phyloP scores from a whole-genome alignment of 108 stramenopile genomes.

The Cyclostephanos invisitatus region DNA sequence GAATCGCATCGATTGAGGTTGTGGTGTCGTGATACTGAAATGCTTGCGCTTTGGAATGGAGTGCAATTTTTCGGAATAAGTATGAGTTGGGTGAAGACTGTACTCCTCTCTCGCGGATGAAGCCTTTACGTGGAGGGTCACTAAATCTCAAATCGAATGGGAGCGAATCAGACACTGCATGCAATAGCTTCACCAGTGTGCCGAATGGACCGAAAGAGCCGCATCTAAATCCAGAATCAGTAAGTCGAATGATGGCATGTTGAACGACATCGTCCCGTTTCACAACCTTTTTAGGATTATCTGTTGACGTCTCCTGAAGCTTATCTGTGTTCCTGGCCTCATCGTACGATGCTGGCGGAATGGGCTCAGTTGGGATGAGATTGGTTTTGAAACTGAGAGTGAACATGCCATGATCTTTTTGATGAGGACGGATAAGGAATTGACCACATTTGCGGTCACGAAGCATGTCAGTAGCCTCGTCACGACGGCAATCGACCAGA shows the following conservation, averaged over 20 bases:
- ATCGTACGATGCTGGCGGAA: slow-evolving; percentile 27
- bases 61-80: slow-evolving; percentile 69
- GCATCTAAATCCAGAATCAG: slow-evolving; percentile 86
- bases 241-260: slow-evolving; percentile 85
- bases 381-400: slow-evolving; percentile 89
- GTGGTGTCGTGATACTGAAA: slow-evolving; percentile 31
- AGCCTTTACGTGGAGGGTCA: slow-evolving; percentile 72
- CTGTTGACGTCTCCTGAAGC: slow-evolving; percentile 19
- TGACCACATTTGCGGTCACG: slow-evolving; percentile 61
- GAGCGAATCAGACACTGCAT: slow-evolving; percentile 81
- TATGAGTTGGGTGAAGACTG: slow-evolving; percentile 80
- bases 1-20: not conserved
- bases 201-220: slow-evolving; percentile 90
- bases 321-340: slow-evolving; percentile 26
- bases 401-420: slow-evolving; percentile 83
- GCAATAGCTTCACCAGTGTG: slow-evolving; percentile 73
- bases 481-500: slow-evolving; percentile 78
- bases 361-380: slow-evolving; percentile 55
- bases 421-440: slow-evolving; percentile 86
- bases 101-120: slow-evolving; percentile 73
- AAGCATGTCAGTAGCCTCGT: slow-evolving; percentile 84
- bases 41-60: slow-evolving; percentile 52
- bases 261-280: slow-evolving; percentile 83
- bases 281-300: slow-evolving; percentile 38
- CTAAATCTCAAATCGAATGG: slow-evolving; percentile 83